Base-by-base conservation (phyloP, 768 basidiomycete species). In the Boletales sp. region DNA sequence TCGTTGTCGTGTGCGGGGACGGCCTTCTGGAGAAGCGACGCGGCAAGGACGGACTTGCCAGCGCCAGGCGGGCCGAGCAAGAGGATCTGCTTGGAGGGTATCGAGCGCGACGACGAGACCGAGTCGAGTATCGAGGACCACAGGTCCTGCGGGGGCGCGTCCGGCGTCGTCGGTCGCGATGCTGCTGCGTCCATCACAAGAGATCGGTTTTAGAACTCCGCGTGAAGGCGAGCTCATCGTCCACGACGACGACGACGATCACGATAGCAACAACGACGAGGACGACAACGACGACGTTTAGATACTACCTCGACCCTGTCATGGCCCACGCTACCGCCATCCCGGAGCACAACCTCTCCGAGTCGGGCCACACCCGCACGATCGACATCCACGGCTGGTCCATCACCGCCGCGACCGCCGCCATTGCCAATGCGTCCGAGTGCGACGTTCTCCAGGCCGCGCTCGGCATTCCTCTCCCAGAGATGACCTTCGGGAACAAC, bases 401-500 rank as follows among this genome's bases (percentile, higher is more conserved):
- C 21, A 81, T 94, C 59, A 80, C 83, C 4, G 78, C 86, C 0
- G 76, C 78, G 10, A 90, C 87, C 19, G 79, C 82, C 55, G 80
- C 90, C 9, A 94, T 94, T 62, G 88, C 90, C 19, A 86, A 84
- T 61, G 86, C 91, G 2, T 65, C 72, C 40, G 84, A 92, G 58
- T 83, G 81, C 53, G 88, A 94, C 63, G 74, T 74, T 1, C 69
- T 91, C 40, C 85, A 88, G 44, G 70, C 78, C 7, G 57, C 68
- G 0, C 72, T 90, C 5, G 83, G 84, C 3, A 75, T 98, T 21
- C 90, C 95, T 0, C 69, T 95, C 2, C 97, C 97, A 3, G 97
- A 99, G 66, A 98, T 98, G 92, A 93, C 90, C 0, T 98, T 97
- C 61, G 94, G 93, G 6, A 82, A 79, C 67, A 98, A 98, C 68